Base-by-base conservation (phyloP, 805 yeast genomes). In the Zygoascus bituminiphila region DNA sequence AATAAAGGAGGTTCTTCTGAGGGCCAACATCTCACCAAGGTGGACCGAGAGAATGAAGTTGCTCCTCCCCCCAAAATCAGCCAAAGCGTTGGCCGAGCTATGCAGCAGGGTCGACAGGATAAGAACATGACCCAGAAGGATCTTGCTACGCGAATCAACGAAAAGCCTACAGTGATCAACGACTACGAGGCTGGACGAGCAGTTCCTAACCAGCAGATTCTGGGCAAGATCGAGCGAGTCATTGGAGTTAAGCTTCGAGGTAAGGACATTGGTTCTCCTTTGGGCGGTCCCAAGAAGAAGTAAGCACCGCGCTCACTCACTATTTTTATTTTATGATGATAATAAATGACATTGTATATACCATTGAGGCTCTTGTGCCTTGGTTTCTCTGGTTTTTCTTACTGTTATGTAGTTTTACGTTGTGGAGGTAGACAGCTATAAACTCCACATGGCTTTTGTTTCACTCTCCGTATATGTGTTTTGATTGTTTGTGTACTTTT, bases 181-280 rank as follows among this genome's bases (percentile, higher is more conserved):
- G 98, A 93, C 64, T 93, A 93, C 69, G 98, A 93, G 73, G 86
- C 95, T 49, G 97, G 96, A 51, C 81, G 95, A 65, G 98, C 96
- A 41, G 79, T 84, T 57, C 98, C 98, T 50, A 89, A 87, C 73
- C 98, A 93, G 74, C 98, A 89, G 70, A 69, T 93, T 46, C 76
- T 93, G 61, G 89, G 84, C 48, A 93, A 93, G 73, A 71, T 93
- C 67, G 98, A 93, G 73, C 79, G 96, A 69, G 94, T 84, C 38
- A 75, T 93, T 60, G 98, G 98, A 57, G 84, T 93, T 55, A 93
- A 88, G 72, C 79, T 93, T 64, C 81, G 98, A 73, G 98, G 98
- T 64, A 89, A 91, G 73, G 84, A 82, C 68, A 84, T 93, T 61
- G 98, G 98, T 54, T 80, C 82, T 61, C 96, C 98, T 29, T 74